A percentile compares a stretch with the other conserved stretches of the same genome.
Conservation (phyloP, 805 yeast species). For the Lachancea kluyveri region DNA sequence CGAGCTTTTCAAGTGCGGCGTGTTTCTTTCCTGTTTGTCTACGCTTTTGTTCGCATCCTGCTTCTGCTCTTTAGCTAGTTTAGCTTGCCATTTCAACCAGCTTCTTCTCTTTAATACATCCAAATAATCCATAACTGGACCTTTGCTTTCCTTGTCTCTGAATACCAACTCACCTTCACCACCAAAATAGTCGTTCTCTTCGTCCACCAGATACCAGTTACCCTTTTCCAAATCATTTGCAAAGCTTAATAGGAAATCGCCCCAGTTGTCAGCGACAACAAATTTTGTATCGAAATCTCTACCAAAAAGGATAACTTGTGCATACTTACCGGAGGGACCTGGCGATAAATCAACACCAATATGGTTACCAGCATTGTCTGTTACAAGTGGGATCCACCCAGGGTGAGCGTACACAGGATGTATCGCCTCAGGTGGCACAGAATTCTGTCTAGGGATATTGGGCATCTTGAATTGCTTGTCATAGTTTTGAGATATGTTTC, state of each 20-base stretch:
- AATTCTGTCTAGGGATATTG: constrained; percentile 47
- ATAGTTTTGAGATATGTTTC: constrained; percentile 14
- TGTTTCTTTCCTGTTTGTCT: constrained; percentile 9
- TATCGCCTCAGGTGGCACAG: constrained; percentile 71
- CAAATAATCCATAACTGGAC: constrained; percentile 39
- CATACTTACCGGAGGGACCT: constrained; percentile 72
- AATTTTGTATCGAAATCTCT: constrained; percentile 89
- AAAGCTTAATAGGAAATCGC: constrained; percentile 74
- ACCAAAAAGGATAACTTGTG: constrained; percentile 90
- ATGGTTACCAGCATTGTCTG: constrained; percentile 87
- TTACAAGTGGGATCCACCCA: constrained; percentile 85
- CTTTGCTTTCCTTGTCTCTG: constrained; percentile 51
- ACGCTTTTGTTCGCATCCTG: constrained; percentile 10
- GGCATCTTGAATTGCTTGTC: constrained; percentile 35
- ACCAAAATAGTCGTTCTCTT: constrained; percentile 58
- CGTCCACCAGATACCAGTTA: constrained; percentile 64
- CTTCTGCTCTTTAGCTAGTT: no score
- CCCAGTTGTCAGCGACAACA: constrained; percentile 83
- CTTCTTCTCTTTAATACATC: constrained; percentile 24
- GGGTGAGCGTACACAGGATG: constrained; percentile 81
- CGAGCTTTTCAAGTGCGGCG: constrained; percentile 9
- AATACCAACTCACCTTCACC: constrained; percentile 72
- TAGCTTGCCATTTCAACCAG: no score
- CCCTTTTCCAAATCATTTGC: constrained; percentile 87
- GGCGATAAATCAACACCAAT: constrained; percentile 86